phyloP scores from a whole-genome alignment of 108 stramenopile species.

The Pseudonitzschia multistriata region DNA sequence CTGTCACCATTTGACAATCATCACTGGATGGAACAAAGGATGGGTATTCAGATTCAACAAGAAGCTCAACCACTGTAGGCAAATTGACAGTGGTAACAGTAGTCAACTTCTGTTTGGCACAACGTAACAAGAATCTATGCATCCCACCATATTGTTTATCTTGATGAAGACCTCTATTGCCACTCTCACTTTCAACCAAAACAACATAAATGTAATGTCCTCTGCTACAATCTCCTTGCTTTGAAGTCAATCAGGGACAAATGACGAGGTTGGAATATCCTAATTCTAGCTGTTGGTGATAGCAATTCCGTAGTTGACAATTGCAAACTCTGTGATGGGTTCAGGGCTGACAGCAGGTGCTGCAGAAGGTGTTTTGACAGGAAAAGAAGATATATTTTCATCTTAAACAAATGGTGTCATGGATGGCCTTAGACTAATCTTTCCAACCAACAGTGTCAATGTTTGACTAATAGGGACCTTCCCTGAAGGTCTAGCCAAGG shows the following conservation, averaged over 20 bases:
- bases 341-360: neutral
- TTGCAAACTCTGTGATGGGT: neutral
- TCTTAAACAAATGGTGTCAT: neutral
- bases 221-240: constrained; percentile 5
- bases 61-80: neutral
- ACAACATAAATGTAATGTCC: neutral
- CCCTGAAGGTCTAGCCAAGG: no score
- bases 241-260: neutral
- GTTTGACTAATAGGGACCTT: no score
- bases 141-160: no score
- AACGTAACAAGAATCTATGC: neutral
- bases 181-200: no score
- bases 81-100: neutral
- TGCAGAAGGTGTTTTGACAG: no score
- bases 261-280: neutral
- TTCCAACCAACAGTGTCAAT: neutral
- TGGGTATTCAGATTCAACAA: neutral
- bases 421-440: no score
- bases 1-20: constrained; percentile 8
- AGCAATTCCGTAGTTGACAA: constrained; percentile 7
- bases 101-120: neutral
- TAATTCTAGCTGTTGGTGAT: neutral
- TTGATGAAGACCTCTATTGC: no score
- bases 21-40: constrained; percentile 1
- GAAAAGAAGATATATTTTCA: constrained; percentile 4